Evolutionary conservation across 305 asterid genomes (phyloP), one percentile per base, ranked within the genome.

Genomic region (Plantago coronopus): DNA sequence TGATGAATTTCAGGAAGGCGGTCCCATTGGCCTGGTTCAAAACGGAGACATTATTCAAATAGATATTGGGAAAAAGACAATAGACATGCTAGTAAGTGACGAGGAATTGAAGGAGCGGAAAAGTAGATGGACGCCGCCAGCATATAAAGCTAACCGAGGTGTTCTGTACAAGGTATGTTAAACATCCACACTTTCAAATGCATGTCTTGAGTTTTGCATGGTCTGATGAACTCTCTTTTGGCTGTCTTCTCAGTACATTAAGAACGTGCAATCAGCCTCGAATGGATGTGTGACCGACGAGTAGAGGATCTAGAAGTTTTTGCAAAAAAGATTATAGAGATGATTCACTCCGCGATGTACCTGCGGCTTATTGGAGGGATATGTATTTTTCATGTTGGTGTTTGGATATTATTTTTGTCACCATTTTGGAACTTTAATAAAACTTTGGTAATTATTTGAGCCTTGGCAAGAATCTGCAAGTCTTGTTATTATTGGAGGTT

Each of bases 261-360:
- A 79, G 80, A 83, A 74, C 19, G 98, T 91, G 60, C 95, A 79
- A 47, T 78, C 98, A 21, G 98, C 98, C 34, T 91, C 98, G n/a
- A 80, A 67, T 16, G 98, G 98, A 71, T 91, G 98, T n/a, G 95
- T 91, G 56, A 91, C 98, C 0, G 98, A 91, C 54, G 98, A 90
- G 73, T 74, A 20, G 62, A 51, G 57, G 51, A 44, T 17, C 38
- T 20, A 9, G 62, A 25, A 8, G 42, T 55, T 57, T 53, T 16
- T 7, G 11, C 50, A 29, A 29, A 62, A 43, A 42, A 43, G 64
- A 56, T 9, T 53, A 61, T 61, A 53, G 66, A 67, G 78, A 68
- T 62, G 37, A 17, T 43, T 5, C 12, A 9, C 11, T 9, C 40
- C 40, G 0, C 2, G 40, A 7, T 34, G 40, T 34, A 6, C 1